Evolutionary conservation across 1,139 yeast genomes (phyloP), one percentile per base, ranked within the genome.

Genomic region (Candida frijolesensis): DNA sequence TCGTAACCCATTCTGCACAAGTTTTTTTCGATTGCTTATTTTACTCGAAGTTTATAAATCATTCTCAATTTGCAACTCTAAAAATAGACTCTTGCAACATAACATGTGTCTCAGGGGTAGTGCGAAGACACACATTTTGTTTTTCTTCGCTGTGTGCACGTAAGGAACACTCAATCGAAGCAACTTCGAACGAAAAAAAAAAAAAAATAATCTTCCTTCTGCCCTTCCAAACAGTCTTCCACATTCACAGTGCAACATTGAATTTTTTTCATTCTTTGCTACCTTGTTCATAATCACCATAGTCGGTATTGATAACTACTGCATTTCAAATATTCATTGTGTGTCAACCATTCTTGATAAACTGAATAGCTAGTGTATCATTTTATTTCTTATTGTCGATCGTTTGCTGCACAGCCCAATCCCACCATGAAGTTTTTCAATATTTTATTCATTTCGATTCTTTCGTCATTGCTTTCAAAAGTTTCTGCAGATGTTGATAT

Each of bases 401-500:
- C 38, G 22, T 34, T 34, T 34, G 8, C 16, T 15, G 38, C 38
- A 34, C 25, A 22, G 38, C 38, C 38, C 18, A 34, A 34, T 34
- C 22, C 33, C 33, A 42, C 11, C 11, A 41, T 41, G 45, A 34
- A 37, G 42, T 40, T 42, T 15, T 42, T 49, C 12, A 38, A 46
- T 22, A 33, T 45, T 12, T 10, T 51, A 27, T 37, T 27, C 9
- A 9, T 46, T 22, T 37, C 46, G 37, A 30, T 51, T 22, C 37
- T 51, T 19, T 27, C 33, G 12, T 32, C 52, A n/a, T 45, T 51
- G 11, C 14, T 46, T 16, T 19, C 32, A 5, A 19, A 15, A 2
- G 50, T 49, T 5, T 19, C 32, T 29, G 88, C 84, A 0, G 96
- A 87, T 66, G 84, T 89, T 30, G 70, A 78, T 10, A 62, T 87